Evolutionary conservation across 305 asterid species (phyloP).

Genomic region (Fraxinus dipetala): DNA sequence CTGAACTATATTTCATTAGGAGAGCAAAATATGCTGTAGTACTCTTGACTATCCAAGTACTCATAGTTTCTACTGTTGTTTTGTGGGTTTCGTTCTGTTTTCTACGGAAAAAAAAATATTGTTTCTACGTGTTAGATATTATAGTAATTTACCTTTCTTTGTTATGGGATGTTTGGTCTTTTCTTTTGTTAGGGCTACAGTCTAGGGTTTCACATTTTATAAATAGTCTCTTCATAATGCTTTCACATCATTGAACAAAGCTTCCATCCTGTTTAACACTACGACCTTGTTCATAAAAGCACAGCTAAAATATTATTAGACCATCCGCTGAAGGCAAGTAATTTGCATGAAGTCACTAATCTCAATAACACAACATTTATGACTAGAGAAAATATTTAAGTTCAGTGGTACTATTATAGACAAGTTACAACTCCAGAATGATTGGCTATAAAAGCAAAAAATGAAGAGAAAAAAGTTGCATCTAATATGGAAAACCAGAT

Average conservation of each 20-base stretch:
- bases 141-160: background rate
- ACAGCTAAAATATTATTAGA: background rate
- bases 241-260: background rate
- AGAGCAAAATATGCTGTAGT: background rate
- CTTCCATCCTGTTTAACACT: background rate
- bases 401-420: background rate
- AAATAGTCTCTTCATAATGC: background rate
- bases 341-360: background rate
- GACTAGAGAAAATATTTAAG: background rate
- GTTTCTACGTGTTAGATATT: background rate
- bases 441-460: background rate
- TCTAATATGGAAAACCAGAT: background rate
- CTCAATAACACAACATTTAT: conserved; percentile 6
- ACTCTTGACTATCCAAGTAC: background rate
- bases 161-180: background rate
- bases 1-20: background rate
- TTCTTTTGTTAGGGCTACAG: background rate
- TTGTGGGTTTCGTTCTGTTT: background rate
- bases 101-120: background rate
- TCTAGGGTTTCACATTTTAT: background rate
- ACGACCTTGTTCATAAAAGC: background rate
- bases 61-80: background rate
- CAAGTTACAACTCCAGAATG: background rate
- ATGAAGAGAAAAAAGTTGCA: background rate
- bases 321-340: background rate